phyloP scores from a whole-genome alignment of 2,329 filamentous ascomycete species.

The Thelonectria rubi region DNA sequence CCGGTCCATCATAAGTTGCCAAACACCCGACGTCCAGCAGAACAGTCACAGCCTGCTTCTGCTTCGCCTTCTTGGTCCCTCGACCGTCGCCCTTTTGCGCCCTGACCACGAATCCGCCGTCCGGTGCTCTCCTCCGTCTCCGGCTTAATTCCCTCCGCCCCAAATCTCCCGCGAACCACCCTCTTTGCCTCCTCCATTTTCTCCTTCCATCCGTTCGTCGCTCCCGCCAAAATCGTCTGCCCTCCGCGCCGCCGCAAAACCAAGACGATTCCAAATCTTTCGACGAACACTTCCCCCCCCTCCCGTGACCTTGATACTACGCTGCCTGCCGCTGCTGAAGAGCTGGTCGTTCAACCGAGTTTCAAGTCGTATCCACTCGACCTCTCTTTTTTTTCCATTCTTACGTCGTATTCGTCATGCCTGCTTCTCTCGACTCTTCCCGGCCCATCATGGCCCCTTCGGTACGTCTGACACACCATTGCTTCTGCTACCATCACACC shows the following conservation, averaged over 20 bases:
- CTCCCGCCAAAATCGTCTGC: neutral
- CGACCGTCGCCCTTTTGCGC: constrained; percentile 26
- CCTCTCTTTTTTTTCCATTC: constrained; percentile 1
- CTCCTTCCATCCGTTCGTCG: constrained; percentile 12
- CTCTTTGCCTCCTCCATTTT: constrained; percentile 5
- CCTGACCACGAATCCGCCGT: constrained; percentile 16
- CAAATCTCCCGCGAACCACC: constrained; percentile 7
- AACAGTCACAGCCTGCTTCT: neutral
- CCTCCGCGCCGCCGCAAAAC: neutral
- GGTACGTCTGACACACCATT: constrained; percentile 54
- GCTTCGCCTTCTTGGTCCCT: neutral
- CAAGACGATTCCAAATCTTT: neutral
- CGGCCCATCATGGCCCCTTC: constrained; percentile 71
- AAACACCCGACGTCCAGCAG: neutral
- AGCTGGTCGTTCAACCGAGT: constrained; percentile 15
- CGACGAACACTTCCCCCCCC: neutral
- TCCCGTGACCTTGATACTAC: neutral
- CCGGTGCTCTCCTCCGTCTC: constrained; percentile 11
- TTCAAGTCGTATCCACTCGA: constrained; percentile 27
- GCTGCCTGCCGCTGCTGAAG: constrained; percentile 1
- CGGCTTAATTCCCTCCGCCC: constrained; percentile 25
- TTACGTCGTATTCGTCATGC: constrained; percentile 54
- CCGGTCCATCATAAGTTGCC: neutral
- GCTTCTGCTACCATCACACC: constrained; percentile 6
- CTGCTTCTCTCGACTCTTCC: constrained; percentile 66